A percentile compares a stretch with the other conserved stretches of the same genome.
These are phyloP conservation scores for Fulvia fulva DNA, from an alignment of 2,329 filamentous ascomycete species.

Conservation along the genomic window DNA sequence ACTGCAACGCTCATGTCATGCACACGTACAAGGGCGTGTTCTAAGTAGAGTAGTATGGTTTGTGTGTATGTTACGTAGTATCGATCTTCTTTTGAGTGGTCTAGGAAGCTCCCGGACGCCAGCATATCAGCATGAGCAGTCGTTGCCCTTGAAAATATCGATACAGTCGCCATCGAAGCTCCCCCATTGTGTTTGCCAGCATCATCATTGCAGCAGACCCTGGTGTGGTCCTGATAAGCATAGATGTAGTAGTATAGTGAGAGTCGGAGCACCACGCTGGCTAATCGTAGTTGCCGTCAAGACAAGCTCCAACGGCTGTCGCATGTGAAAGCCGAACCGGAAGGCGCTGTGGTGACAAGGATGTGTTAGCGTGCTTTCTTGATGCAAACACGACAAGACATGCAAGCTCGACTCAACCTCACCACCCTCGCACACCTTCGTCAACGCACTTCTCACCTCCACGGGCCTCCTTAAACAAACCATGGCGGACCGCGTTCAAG, in stretches of 20 bases:
- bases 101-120: no score
- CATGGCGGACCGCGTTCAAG: background rate
- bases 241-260: no score
- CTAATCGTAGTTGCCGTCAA: no score
- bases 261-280: no score
- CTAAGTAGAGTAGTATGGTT: conserved; percentile 3
- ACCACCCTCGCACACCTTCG: background rate
- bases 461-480: background rate
- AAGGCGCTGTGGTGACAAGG: background rate
- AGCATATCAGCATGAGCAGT: no score
- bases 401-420: background rate
- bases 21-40: conserved; percentile 42
- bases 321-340: background rate
- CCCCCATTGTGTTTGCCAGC: no score
- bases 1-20: conserved; percentile 46
- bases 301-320: no score
- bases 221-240: no score
- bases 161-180: no score
- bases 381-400: background rate
- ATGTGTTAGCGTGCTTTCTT: background rate
- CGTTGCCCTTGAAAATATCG: no score
- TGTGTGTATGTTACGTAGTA: background rate
- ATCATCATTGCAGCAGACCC: no score
- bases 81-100: no score
- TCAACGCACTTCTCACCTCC: background rate